phyloP scores from a whole-genome alignment of 768 basidiomycete genomes.

The Guyanaporus albipodus region DNA sequence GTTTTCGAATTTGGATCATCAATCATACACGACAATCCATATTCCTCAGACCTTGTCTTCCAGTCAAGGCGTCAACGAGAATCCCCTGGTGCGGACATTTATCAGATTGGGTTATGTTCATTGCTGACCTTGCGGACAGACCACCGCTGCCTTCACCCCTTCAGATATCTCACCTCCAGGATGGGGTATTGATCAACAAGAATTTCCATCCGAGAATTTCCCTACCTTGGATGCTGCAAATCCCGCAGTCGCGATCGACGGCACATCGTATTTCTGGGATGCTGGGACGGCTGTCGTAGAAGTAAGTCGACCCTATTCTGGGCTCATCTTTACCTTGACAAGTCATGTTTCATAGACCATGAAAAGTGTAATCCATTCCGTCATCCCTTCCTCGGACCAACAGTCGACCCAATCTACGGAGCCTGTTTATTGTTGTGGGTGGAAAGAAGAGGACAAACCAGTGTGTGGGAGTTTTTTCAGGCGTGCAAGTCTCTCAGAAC shows the following conservation, averaged over 20 bases:
- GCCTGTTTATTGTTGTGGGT: neutral
- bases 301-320: neutral
- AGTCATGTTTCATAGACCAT: neutral
- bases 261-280: neutral
- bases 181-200: neutral
- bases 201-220: neutral
- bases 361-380: neutral
- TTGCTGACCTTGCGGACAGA: neutral
- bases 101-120: neutral
- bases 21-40: neutral
- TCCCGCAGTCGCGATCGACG: neutral
- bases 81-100: neutral
- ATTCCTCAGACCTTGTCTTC: neutral
- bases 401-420: neutral
- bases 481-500: neutral
- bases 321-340: neutral
- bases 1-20: neutral
- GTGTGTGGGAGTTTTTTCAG: conserved; percentile 3
- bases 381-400: neutral
- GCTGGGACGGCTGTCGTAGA: neutral
- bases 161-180: neutral
- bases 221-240: neutral
- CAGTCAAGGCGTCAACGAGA: neutral
- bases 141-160: too few relatives aligned
- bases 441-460: conserved; percentile 1